These are phyloP conservation scores for Ramularia collo-cygni DNA, from an alignment of 2,329 filamentous ascomycete genomes.

Conservation along the genomic window DNA sequence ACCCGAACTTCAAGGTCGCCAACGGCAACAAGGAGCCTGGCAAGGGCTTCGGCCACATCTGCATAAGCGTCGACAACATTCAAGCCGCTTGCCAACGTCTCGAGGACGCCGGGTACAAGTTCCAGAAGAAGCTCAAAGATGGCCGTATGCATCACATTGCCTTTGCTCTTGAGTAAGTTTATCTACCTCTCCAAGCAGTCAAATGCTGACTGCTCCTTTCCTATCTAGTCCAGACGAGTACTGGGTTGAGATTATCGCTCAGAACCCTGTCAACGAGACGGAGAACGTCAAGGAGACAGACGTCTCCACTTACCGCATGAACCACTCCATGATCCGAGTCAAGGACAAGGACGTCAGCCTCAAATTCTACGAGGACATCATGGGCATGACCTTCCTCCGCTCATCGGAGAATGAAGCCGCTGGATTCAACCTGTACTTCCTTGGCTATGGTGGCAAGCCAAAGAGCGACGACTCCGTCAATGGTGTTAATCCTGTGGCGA, in stretches of 20 bases:
- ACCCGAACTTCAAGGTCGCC: constrained; percentile 69
- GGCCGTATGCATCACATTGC: constrained; percentile 84
- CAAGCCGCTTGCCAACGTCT: constrained; percentile 84
- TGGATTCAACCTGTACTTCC: constrained; percentile 86
- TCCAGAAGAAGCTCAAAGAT: constrained; percentile 91
- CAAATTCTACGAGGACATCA: constrained; percentile 59
- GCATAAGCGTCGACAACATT: constrained; percentile 61
- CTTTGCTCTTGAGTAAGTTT: constrained; percentile 62
- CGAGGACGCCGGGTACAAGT: constrained; percentile 82
- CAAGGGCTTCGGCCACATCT: constrained; percentile 77
- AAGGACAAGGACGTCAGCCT: constrained; percentile 52
- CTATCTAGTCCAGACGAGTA: constrained; percentile 23
- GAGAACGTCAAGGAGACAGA: constrained; percentile 68
- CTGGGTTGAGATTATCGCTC: constrained; percentile 71
- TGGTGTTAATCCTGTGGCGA: constrained; percentile 52
- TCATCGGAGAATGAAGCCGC: constrained; percentile 62
- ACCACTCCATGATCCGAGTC: constrained; percentile 92
- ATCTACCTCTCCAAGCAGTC: neutral
- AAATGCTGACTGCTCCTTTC: constrained; percentile 6
- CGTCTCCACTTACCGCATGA: constrained; percentile 61
- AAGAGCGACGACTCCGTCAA: constrained; percentile 47
- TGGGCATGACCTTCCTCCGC: constrained; percentile 80
- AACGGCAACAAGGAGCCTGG: constrained; percentile 90
- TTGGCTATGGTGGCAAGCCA: constrained; percentile 58
- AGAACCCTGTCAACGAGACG: constrained; percentile 64